phyloP scores from a whole-genome alignment of 2,329 filamentous ascomycete species.

The Alternaria atra region DNA sequence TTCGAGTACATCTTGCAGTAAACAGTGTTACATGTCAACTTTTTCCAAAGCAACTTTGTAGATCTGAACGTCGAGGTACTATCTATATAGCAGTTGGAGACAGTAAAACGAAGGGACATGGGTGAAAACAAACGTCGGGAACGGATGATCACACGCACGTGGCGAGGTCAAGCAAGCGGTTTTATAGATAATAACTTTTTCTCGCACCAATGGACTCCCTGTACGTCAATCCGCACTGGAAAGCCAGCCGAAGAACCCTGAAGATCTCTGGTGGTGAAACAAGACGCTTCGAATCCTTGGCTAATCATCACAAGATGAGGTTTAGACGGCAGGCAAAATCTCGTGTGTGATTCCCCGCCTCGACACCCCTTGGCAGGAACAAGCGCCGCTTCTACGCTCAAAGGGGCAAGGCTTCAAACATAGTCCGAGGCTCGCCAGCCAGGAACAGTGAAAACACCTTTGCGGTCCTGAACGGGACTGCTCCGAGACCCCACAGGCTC shows the following conservation, averaged over 20 bases:
- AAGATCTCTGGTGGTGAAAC: constrained; percentile 21
- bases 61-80: not conserved
- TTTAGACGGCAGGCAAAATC: constrained; percentile 5
- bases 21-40: not conserved
- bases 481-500: constrained; percentile 24
- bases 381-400: constrained; percentile 32
- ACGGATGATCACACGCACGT: constrained; percentile 17
- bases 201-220: constrained; percentile 1
- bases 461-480: constrained; percentile 18
- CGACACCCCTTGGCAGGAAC: constrained; percentile 20
- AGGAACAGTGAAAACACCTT: constrained; percentile 28
- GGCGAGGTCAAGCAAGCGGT: constrained; percentile 18
- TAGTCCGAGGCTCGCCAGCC: constrained; percentile 21
- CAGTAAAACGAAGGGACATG: constrained; percentile 5
- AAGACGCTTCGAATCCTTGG: constrained; percentile 12
- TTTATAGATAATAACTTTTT: constrained; percentile 25
- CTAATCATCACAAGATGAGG: constrained; percentile 10
- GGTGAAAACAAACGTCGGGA: constrained; percentile 6
- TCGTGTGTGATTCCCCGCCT: constrained; percentile 11
- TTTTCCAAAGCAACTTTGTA: not conserved
- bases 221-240: not conserved
- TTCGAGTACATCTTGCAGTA: not conserved
- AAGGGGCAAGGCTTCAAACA: constrained; percentile 37
- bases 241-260: constrained; percentile 2
- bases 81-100: constrained; percentile 1